Conservation (phyloP, 2,329 filamentous ascomycete genomes). For the Botrytis paeoniae region DNA sequence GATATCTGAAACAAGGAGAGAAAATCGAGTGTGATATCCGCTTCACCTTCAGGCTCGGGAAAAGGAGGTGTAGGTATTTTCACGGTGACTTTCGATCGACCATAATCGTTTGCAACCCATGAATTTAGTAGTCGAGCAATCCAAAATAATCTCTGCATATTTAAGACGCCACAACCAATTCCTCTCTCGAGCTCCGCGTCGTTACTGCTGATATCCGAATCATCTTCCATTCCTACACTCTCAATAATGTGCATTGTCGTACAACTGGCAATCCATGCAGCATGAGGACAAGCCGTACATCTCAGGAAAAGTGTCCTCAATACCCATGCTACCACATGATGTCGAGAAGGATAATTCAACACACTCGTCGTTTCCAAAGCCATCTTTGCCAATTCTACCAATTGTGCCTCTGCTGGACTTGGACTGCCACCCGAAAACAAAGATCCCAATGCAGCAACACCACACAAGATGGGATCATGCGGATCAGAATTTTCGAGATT, state of each 20-base stretch:
- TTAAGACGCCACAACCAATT: constrained; percentile 14
- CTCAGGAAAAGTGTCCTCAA: constrained; percentile 33
- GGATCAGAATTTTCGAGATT: constrained; percentile 30
- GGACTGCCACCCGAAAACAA: constrained; percentile 35
- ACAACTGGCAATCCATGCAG: constrained; percentile 33
- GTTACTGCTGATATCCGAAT: background rate
- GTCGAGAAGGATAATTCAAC: constrained; percentile 22
- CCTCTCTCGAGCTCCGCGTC: background rate
- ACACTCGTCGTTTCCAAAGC: constrained; percentile 27
- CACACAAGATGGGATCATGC: constrained; percentile 37
- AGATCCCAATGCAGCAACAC: constrained; percentile 39
- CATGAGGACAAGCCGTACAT: constrained; percentile 31
- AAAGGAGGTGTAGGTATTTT: constrained; percentile 11
- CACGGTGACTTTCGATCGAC: constrained; percentile 12
- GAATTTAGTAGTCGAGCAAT: constrained; percentile 12
- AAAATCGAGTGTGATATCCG: constrained; percentile 13
- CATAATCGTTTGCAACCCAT: constrained; percentile 18
- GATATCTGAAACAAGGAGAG: constrained; percentile 12
- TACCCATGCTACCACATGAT: constrained; percentile 32
- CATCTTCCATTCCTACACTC: constrained; percentile 26
- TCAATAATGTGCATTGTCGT: constrained; percentile 34
- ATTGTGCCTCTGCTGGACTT: constrained; percentile 31
- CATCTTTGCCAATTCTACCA: constrained; percentile 29
- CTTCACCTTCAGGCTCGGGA: background rate
- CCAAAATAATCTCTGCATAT: constrained; percentile 11